These are phyloP conservation scores for Eimeria sp. DNA, from an alignment of 169 alveolate species.

Conservation along the genomic window DNA sequence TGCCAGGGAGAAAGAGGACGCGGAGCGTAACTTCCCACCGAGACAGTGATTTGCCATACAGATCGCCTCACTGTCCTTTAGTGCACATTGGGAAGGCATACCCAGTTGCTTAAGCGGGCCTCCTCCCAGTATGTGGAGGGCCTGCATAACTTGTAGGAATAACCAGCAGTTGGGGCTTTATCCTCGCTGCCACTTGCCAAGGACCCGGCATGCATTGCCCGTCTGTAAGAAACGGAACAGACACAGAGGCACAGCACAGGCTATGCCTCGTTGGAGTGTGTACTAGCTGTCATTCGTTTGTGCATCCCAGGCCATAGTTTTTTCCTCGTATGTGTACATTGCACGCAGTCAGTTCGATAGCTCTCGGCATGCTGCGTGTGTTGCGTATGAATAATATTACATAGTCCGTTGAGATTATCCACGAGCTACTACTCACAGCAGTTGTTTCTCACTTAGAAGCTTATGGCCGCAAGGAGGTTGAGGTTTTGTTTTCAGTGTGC, in stretches of 20 bases:
- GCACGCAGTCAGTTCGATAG: neutral
- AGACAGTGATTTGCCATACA: neutral
- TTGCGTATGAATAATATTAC: too few species aligned
- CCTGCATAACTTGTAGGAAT: neutral
- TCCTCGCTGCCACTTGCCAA: neutral
- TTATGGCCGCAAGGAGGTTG: neutral
- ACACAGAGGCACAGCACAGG: too few species aligned
- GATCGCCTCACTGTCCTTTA: neutral
- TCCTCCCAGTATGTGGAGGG: neutral
- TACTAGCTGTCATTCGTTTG: neutral
- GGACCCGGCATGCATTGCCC: neutral
- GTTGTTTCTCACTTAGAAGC: neutral
- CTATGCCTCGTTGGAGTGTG: neutral
- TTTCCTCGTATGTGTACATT: neutral
- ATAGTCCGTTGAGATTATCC: neutral
- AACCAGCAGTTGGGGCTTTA: neutral
- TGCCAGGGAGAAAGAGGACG: constrained; percentile 2
- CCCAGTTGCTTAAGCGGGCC: neutral
- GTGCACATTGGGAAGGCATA: neutral
- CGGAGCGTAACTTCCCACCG: neutral
- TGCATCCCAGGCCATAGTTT: neutral
- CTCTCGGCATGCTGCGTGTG: too few species aligned
- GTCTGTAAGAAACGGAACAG: neutral
- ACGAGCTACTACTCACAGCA: neutral
- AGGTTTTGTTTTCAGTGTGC: neutral